These are phyloP conservation scores for Rhinocladiella similis DNA, from an alignment of 2,329 filamentous ascomycete genomes.

Conservation along the genomic window DNA sequence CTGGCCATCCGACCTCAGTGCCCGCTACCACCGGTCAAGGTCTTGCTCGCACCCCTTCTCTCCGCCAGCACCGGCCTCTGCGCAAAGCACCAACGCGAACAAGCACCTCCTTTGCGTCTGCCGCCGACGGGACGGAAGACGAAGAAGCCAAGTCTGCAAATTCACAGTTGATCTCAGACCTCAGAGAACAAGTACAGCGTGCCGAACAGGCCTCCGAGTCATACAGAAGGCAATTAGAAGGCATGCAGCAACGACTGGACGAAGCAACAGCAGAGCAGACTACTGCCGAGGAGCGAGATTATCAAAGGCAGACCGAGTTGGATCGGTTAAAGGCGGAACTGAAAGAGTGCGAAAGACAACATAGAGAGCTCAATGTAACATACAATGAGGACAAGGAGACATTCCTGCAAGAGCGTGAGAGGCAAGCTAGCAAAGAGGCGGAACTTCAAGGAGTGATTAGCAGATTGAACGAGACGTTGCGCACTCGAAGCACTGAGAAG, in stretches of 20 bases:
- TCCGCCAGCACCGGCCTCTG: conserved; percentile 36
- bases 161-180: conserved; percentile 75
- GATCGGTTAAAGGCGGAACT: conserved; percentile 82
- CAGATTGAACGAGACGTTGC: conserved; percentile 83
- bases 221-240: conserved; percentile 78
- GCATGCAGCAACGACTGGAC: conserved; percentile 82
- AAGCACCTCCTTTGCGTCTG: conserved; percentile 30
- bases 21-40: conserved; percentile 57
- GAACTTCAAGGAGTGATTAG: conserved; percentile 90
- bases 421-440: conserved; percentile 78
- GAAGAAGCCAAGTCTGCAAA: conserved; percentile 78
- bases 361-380: conserved; percentile 86
- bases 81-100: conserved; percentile 40
- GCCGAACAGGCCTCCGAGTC: conserved; percentile 77
- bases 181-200: conserved; percentile 78
- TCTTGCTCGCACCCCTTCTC: conserved; percentile 60
- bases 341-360: conserved; percentile 77
- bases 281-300: conserved; percentile 81
- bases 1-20: conserved; percentile 14
- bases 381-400: conserved; percentile 88
- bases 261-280: conserved; percentile 80
- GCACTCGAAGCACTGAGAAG: conserved; percentile 65
- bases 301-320: conserved; percentile 82
- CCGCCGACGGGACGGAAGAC: conserved; percentile 53
- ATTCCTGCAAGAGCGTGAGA: conserved; percentile 89